A percentile compares a stretch with the other conserved stretches of the same genome.
These are phyloP conservation scores for Phytopythium cucurbitacearum DNA, from an alignment of 352 stramenopile species.

Conservation along the genomic window DNA sequence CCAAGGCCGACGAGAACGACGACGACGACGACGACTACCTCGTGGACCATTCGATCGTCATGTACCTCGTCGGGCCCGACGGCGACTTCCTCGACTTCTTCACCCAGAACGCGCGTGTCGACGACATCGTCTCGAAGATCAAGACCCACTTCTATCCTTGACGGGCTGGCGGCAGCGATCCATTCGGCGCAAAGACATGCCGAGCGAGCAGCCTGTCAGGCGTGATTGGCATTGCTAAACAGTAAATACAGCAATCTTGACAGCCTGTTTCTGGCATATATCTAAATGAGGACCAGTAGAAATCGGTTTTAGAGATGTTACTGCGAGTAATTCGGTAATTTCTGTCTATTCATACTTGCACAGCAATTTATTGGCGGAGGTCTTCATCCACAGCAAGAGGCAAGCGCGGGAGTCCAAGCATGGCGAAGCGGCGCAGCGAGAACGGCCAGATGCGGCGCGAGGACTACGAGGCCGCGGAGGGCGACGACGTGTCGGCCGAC, in stretches of 20 bases:
- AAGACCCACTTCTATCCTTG: conserved; percentile 58
- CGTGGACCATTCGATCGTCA: conserved; percentile 99
- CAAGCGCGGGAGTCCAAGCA: conserved; percentile 7
- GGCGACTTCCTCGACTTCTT: conserved; percentile 99
- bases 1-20: conserved; percentile 93
- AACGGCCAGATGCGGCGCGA: conserved; percentile 84
- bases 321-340: background rate
- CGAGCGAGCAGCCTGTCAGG: no score
- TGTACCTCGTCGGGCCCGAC: conserved; percentile 96
- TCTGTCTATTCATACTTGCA: background rate
- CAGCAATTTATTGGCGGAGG: no score
- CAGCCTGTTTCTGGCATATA: no score
- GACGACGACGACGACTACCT: conserved; percentile 98
- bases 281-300: background rate
- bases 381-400: background rate
- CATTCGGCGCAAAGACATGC: no score
- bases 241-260: no score
- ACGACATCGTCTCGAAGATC: conserved; percentile 95
- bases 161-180: background rate
- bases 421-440: conserved; percentile 85
- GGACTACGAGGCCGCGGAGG: conserved; percentile 67
- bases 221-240: background rate
- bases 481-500: conserved; percentile 26
- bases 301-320: conserved; percentile 1
- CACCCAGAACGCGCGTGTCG: conserved; percentile 94